phyloP scores from a whole-genome alignment of 225 moss, liverwort and hornwort species.

The Bryoerythrophyllum caledonicum region DNA sequence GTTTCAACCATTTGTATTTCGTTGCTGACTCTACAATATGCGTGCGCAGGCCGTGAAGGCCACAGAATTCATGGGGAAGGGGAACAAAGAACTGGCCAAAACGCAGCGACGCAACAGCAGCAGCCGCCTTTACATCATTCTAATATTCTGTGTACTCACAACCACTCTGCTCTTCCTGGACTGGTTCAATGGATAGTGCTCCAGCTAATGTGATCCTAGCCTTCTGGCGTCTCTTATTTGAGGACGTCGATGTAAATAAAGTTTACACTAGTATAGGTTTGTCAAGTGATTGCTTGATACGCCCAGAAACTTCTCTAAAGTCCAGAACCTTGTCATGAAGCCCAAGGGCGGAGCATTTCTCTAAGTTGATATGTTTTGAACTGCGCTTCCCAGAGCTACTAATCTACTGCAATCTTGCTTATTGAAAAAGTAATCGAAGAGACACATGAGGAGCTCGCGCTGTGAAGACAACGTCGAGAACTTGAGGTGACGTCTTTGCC shows the following conservation, averaged over 20 bases:
- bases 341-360: neutral
- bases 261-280: slow-evolving; percentile 10
- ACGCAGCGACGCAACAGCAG: slow-evolving; percentile 74
- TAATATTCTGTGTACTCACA: slow-evolving; percentile 75
- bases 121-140: slow-evolving; percentile 76
- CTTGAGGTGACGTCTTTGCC: neutral
- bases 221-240: slow-evolving; percentile 5
- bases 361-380: neutral
- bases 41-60: slow-evolving; percentile 84
- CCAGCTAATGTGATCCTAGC: neutral
- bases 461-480: neutral
- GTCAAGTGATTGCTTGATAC: slow-evolving; percentile 39
- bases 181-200: slow-evolving; percentile 71
- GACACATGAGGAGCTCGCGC: neutral
- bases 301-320: neutral
- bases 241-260: slow-evolving; percentile 39
- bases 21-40: slow-evolving; percentile 15
- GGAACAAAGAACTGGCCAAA: slow-evolving; percentile 86
- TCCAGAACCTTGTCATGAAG: neutral
- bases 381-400: neutral
- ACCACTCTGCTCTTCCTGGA: slow-evolving; percentile 84
- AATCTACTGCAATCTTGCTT: neutral
- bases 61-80: slow-evolving; percentile 74
- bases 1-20: neutral
- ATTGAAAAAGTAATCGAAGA: neutral